Conservation (phyloP, 2,329 filamentous ascomycete genomes). For the Pseudogymnoascus destructans region DNA sequence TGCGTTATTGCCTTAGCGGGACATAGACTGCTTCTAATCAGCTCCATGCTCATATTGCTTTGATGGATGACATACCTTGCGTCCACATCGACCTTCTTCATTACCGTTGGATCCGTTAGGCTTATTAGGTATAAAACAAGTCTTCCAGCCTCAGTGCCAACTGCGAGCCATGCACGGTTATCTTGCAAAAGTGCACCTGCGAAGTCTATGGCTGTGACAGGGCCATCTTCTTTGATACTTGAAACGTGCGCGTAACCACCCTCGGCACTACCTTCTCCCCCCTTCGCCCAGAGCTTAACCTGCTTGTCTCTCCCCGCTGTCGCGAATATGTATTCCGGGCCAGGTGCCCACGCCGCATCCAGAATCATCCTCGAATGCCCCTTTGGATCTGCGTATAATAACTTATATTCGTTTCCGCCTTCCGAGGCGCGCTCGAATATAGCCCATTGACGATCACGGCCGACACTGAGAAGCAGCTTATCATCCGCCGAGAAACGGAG, state of each 20-base stretch:
- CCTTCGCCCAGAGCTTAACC: constrained; percentile 54
- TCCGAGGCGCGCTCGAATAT: constrained; percentile 49
- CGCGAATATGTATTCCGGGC: constrained; percentile 46
- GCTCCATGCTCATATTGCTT: background rate
- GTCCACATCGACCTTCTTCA: constrained; percentile 13
- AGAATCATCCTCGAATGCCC: constrained; percentile 89
- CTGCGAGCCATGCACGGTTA: constrained; percentile 34
- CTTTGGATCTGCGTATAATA: constrained; percentile 58
- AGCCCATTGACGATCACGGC: constrained; percentile 82
- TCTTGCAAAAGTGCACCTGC: constrained; percentile 27
- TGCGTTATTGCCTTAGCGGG: constrained; percentile 31
- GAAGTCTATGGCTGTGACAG: constrained; percentile 64
- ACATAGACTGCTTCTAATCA: constrained; percentile 31
- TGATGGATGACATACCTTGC: constrained; percentile 16
- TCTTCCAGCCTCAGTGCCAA: constrained; percentile 39
- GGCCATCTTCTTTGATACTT: constrained; percentile 39
- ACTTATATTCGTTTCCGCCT: constrained; percentile 35
- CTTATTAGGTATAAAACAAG: constrained; percentile 21
- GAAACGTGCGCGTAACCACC: constrained; percentile 23
- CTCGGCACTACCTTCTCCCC: constrained; percentile 15
- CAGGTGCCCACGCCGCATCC: constrained; percentile 66
- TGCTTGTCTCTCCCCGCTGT: constrained; percentile 85
- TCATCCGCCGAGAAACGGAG: constrained; percentile 71
- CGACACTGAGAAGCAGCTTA: constrained; percentile 67
- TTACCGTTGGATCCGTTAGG: constrained; percentile 22